phyloP scores from a whole-genome alignment of 2,329 filamentous ascomycete species.

The Fusarium cicatricum region DNA sequence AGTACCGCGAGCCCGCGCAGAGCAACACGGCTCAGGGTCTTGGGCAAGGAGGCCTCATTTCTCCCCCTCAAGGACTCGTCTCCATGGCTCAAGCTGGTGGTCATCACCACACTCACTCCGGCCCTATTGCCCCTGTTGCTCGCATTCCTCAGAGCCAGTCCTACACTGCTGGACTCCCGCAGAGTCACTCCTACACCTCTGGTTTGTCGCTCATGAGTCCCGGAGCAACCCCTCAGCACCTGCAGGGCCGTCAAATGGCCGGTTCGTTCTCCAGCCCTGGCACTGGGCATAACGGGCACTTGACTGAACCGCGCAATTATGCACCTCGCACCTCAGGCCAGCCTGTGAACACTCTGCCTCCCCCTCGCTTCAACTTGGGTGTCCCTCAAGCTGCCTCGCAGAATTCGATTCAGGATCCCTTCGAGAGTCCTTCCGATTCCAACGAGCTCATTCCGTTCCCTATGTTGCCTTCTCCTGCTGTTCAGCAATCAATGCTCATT shows the following conservation, averaged over 20 bases:
- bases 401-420: conserved; percentile 25
- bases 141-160: conserved; percentile 18
- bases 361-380: conserved; percentile 49
- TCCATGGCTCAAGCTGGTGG: conserved; percentile 1
- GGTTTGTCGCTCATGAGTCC: conserved; percentile 28
- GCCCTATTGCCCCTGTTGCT: not conserved
- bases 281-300: conserved; percentile 23
- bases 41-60: conserved; percentile 3
- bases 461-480: conserved; percentile 8
- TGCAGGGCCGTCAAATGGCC: not conserved
- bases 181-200: conserved; percentile 26
- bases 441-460: conserved; percentile 16
- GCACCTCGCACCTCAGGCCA: conserved; percentile 47
- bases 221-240: conserved; percentile 26
- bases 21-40: not conserved
- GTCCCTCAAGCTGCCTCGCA: not conserved
- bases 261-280: conserved; percentile 19
- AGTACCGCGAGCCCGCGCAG: conserved; percentile 4
- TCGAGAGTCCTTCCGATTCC: conserved; percentile 16
- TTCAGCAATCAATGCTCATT: conserved; percentile 27
- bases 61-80: conserved; percentile 2
- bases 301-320: conserved; percentile 54
- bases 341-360: conserved; percentile 42
- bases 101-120: conserved; percentile 5
- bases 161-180: conserved; percentile 14